A percentile compares a stretch with the other conserved stretches of the same genome.
These are phyloP conservation scores for Fusarium nematophilum DNA, from an alignment of 2,329 filamentous ascomycete genomes.

Conservation along the genomic window DNA sequence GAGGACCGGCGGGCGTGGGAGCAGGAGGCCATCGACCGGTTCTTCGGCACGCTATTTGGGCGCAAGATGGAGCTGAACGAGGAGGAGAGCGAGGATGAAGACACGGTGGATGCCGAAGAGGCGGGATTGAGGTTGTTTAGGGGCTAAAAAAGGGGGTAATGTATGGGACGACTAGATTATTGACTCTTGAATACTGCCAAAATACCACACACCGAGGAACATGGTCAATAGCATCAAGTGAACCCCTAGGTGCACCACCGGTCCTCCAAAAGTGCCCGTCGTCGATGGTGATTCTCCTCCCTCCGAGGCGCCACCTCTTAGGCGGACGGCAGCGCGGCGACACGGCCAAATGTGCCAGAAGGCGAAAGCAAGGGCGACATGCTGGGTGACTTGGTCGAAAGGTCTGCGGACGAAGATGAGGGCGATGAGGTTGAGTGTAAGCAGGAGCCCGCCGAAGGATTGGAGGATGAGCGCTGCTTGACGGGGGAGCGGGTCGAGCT, in stretches of 20 bases:
- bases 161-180: conserved; percentile 18
- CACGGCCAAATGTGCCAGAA: conserved; percentile 63
- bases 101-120: conserved; percentile 65
- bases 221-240: conserved; percentile 54
- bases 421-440: conserved; percentile 58
- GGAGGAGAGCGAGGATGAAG: conserved; percentile 62
- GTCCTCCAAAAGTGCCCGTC: conserved; percentile 56
- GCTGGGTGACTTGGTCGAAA: conserved; percentile 47
- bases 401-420: conserved; percentile 49
- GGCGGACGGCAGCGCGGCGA: conserved; percentile 52
- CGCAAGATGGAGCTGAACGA: conserved; percentile 75
- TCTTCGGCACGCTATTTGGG: conserved; percentile 81
- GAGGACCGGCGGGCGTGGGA: conserved; percentile 87
- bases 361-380: conserved; percentile 55
- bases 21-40: conserved; percentile 78
- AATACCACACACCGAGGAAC: conserved; percentile 45
- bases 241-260: conserved; percentile 56
- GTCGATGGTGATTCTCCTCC: conserved; percentile 12
- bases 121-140: conserved; percentile 66
- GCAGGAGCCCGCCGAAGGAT: conserved; percentile 60
- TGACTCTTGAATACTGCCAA: conserved; percentile 23
- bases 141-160: conserved; percentile 45
- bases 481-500: conserved; percentile 55
- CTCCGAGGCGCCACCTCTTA: conserved; percentile 45
- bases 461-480: conserved; percentile 57